These are phyloP conservation scores for Pythium biforme DNA, from an alignment of 352 stramenopile species.

Conservation along the genomic window DNA sequence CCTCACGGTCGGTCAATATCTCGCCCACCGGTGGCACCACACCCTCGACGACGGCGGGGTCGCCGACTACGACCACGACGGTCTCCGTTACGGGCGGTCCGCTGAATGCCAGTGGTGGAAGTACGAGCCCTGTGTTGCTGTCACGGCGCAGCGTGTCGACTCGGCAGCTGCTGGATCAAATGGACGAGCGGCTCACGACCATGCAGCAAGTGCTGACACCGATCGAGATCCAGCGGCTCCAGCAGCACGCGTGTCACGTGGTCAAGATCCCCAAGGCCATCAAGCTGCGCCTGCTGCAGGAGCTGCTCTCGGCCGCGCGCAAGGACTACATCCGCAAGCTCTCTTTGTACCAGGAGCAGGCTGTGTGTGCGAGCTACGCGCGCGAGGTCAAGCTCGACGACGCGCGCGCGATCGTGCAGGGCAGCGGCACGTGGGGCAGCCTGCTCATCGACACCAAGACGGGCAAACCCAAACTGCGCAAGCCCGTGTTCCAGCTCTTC, in stretches of 20 bases:
- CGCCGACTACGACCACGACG: neutral
- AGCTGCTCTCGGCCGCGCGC: slow-evolving; percentile 42
- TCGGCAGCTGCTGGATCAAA: slow-evolving; percentile 41
- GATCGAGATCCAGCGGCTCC: slow-evolving; percentile 72
- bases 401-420: slow-evolving; percentile 71
- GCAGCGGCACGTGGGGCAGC: slow-evolving; percentile 36
- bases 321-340: slow-evolving; percentile 45
- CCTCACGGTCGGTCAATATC: slow-evolving; percentile 12
- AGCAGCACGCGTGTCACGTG: slow-evolving; percentile 56
- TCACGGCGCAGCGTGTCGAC: slow-evolving; percentile 22
- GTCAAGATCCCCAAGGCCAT: slow-evolving; percentile 72
- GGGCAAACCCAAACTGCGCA: slow-evolving; percentile 11
- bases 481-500: slow-evolving; percentile 55
- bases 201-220: slow-evolving; percentile 82
- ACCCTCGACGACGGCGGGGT: neutral
- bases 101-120: neutral
- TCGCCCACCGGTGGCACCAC: neutral
- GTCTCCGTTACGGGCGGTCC: neutral
- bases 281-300: slow-evolving; percentile 54
- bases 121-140: neutral
- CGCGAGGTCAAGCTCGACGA: slow-evolving; percentile 67
- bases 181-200: slow-evolving; percentile 57
- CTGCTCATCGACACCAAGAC: slow-evolving; percentile 25
- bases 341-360: slow-evolving; percentile 51
- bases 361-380: slow-evolving; percentile 46